Percentiles rank a stretch among this genome's conserved stretches.
These are phyloP conservation scores for Phytomonas sp. DNA, from an alignment of 208 protist species.

Conservation along the genomic window DNA sequence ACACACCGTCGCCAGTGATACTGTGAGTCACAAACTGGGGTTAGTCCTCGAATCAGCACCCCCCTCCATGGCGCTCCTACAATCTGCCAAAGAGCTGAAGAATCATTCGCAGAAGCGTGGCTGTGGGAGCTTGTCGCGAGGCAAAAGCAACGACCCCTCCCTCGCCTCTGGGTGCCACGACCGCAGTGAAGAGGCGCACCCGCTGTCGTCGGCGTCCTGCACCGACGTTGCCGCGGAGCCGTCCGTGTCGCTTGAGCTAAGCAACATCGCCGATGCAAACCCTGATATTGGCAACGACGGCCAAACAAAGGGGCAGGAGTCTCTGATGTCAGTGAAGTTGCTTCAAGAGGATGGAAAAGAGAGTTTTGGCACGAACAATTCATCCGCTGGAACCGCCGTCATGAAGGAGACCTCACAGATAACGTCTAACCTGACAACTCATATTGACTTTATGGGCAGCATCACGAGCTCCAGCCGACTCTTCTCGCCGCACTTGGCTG, in stretches of 20 bases:
- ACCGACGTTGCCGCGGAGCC: not conserved
- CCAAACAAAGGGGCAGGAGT: not conserved
- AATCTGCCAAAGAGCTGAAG: not conserved
- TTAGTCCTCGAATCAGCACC: not conserved
- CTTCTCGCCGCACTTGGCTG: slow-evolving; percentile 3
- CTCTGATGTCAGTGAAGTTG: not conserved
- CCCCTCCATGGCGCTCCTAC: not conserved
- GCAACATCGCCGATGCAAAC: not conserved
- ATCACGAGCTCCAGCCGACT: not conserved
- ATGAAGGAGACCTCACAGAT: not conserved
- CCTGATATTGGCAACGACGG: not conserved
- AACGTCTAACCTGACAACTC: not conserved
- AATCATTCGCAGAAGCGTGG: not conserved
- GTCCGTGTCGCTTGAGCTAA: not conserved
- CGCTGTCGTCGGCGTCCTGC: not conserved
- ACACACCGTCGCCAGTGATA: slow-evolving; percentile 6
- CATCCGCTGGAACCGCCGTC: not conserved
- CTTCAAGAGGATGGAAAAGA: not conserved
- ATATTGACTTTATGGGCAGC: not conserved
- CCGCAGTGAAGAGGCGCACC: not conserved
- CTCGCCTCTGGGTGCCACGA: not conserved
- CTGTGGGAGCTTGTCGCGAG: not conserved
- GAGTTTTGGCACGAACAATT: not conserved
- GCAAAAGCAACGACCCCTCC: slow-evolving; percentile 12
- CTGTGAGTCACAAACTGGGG: not conserved